Evolutionary conservation across 371 early-diverging fungal species (phyloP).

Genomic region (Coemansia sp.): DNA sequence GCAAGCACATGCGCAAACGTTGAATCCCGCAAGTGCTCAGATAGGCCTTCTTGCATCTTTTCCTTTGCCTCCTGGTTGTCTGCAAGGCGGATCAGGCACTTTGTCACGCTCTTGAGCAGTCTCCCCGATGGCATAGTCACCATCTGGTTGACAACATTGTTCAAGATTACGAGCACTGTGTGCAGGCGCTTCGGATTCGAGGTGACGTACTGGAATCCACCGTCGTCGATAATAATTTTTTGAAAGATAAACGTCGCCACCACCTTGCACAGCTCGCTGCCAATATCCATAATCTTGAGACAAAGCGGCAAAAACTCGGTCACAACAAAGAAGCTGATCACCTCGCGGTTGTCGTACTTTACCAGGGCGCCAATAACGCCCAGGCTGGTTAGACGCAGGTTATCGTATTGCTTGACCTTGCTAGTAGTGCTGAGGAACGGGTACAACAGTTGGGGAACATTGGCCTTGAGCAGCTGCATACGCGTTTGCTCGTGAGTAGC

Average conservation of each 20-base stretch:
- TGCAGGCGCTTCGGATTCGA: constrained; percentile 97
- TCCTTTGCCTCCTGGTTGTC: constrained; percentile 69
- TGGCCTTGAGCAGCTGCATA: constrained; percentile 84
- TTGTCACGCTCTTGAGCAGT: constrained; percentile 91
- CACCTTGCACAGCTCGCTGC: constrained; percentile 95
- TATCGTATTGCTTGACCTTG: constrained; percentile 91
- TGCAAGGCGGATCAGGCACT: constrained; percentile 90
- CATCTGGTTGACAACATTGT: constrained; percentile 90
- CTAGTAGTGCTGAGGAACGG: constrained; percentile 97
- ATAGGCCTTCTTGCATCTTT: constrained; percentile 45
- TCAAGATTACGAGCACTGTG: constrained; percentile 93
- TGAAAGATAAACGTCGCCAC: constrained; percentile 98
- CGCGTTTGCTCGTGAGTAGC: constrained; percentile 93
- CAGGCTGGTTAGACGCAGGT: constrained; percentile 86
- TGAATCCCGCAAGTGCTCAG: constrained; percentile 47
- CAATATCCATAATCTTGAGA: constrained; percentile 97
- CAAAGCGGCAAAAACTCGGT: constrained; percentile 99
- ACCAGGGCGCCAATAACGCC: constrained; percentile 97
- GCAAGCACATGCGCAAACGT: constrained; percentile 52
- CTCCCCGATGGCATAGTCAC: constrained; percentile 82
- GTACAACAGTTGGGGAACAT: constrained; percentile 95
- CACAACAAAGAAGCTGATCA: constrained; percentile 89
- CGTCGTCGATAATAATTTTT: constrained; percentile 91
- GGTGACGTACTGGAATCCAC: constrained; percentile 96
- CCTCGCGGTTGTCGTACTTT: constrained; percentile 94